Evolutionary conservation across 768 basidiomycete species (phyloP).

Genomic region (Naganishia randhawae): DNA sequence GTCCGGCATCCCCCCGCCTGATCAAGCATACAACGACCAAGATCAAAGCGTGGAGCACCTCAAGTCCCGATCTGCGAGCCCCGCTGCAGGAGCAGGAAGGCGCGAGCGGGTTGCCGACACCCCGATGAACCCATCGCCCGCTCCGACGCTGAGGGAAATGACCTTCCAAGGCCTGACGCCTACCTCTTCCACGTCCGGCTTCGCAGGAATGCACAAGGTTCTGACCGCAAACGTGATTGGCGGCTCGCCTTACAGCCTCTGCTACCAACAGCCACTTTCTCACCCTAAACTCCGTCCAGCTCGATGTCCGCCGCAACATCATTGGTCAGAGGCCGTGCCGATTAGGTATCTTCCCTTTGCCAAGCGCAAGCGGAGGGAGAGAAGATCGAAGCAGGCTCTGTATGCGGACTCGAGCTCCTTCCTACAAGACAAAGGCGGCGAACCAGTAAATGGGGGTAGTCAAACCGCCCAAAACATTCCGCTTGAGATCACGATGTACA

Average conservation of each 20-base stretch:
- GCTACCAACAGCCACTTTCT: slow-evolving; percentile 8
- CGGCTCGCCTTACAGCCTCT: background rate
- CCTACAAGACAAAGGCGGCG: background rate
- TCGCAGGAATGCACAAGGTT: slow-evolving; percentile 6
- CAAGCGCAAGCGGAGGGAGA: slow-evolving; percentile 31
- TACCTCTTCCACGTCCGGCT: background rate
- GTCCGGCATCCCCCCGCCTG: slow-evolving; percentile 10
- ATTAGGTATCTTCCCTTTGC: slow-evolving; percentile 30
- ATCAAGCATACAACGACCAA: slow-evolving; percentile 10
- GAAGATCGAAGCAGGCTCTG: slow-evolving; percentile 25
- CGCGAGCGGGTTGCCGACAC: slow-evolving; percentile 11
- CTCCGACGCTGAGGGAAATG: background rate
- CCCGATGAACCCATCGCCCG: slow-evolving; percentile 5
- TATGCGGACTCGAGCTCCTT: slow-evolving; percentile 12
- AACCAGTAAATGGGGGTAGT: slow-evolving; percentile 8
- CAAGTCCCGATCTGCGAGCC: background rate
- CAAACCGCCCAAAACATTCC: slow-evolving; percentile 39
- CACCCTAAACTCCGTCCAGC: slow-evolving; percentile 23
- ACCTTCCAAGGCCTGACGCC: background rate
- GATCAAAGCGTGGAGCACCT: slow-evolving; percentile 4
- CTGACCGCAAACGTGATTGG: background rate
- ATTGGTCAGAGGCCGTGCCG: slow-evolving; percentile 14
- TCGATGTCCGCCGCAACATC: slow-evolving; percentile 12
- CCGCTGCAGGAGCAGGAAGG: background rate
- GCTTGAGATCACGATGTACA: slow-evolving; percentile 44